Base-by-base conservation (phyloP, 768 basidiomycete species). In the Dioszegia aurantiaca region DNA sequence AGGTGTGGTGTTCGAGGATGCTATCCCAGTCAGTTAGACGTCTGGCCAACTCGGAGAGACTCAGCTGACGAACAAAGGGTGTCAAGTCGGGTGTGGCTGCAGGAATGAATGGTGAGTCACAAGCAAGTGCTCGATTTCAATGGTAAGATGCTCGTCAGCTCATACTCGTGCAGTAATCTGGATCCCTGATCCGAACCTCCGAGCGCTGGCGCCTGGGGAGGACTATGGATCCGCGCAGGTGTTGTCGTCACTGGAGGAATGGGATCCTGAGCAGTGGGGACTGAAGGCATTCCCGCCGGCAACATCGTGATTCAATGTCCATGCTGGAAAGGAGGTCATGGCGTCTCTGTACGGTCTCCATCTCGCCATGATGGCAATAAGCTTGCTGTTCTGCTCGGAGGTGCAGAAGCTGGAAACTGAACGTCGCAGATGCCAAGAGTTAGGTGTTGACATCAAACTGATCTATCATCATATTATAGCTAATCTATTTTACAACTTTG, bases 1-100 rank as follows among this genome's bases (percentile, higher is more conserved):
- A 44, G 75, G 68, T 16, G 46, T 76, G 16, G 72, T 76, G 2
- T 76, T 74, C 55, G 75, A 76, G 55, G 75, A 76, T 61, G 75
- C 73, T 51, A 43, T 67, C 12, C 71, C 66, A 9, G 71, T 70
- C 36, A 45, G 65, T 45, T 19, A 6, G 10, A 11, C 43, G 23
- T n/a, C 40, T 16, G 31, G n/a, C 28, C 17, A 24, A 27, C 33
- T 37, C 5, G 19, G 37, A 6, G 23, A 6, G 10, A 26, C 21
- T 17, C 17, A 17, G 46, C 46, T 47, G 36, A 53, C 19, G 23
- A 24, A 19, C 11, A 11, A 37, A 70, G 65, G 75, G 75, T n/a
- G 64, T 69, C 14, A 62, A 65, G 43, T 73, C 73, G 4, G 75
- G 75, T 24, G 65, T 76, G 14, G 61, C 69, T 47, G 75, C 75